A percentile compares a stretch with the other conserved stretches of the same genome.
phyloP scores from a whole-genome alignment of 2,329 filamentous ascomycete genomes.

The Fusarium piperis region DNA sequence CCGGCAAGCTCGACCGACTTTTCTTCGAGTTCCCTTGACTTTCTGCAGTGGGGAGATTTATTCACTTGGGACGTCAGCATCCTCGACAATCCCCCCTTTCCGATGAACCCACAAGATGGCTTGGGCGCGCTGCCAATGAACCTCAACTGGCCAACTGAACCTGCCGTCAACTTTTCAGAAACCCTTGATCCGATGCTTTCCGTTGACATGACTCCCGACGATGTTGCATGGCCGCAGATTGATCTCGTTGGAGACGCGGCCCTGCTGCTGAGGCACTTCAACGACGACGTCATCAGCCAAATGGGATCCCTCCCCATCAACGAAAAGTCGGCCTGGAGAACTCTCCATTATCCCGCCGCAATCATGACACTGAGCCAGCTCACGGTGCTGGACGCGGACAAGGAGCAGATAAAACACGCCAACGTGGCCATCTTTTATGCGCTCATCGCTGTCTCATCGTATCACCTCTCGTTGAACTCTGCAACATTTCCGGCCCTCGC shows the following conservation, averaged over 20 bases:
- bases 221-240: conserved; percentile 27
- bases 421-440: conserved; percentile 32
- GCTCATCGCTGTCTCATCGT: conserved; percentile 30
- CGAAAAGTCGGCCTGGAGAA: conserved; percentile 36
- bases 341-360: conserved; percentile 28
- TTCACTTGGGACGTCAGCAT: conserved; percentile 37
- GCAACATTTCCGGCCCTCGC: conserved; percentile 8
- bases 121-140: conserved; percentile 9
- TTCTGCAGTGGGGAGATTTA: conserved; percentile 33
- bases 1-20: not conserved
- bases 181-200: not conserved
- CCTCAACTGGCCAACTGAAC: conserved; percentile 18
- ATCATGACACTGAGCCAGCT: conserved; percentile 35
- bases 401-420: conserved; percentile 28
- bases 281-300: conserved; percentile 35
- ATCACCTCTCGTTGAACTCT: conserved; percentile 25
- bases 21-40: conserved; percentile 8
- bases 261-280: conserved; percentile 29
- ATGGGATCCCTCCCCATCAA: conserved; percentile 38
- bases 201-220: not conserved
- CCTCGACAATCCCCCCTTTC: conserved; percentile 24
- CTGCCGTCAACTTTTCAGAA: conserved; percentile 12
- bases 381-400: conserved; percentile 25
- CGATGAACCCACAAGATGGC: conserved; percentile 7
- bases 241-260: conserved; percentile 32